Evolutionary conservation across 805 yeast species (phyloP).

Genomic region (Yamadazyma takamatsuzukensis): DNA sequence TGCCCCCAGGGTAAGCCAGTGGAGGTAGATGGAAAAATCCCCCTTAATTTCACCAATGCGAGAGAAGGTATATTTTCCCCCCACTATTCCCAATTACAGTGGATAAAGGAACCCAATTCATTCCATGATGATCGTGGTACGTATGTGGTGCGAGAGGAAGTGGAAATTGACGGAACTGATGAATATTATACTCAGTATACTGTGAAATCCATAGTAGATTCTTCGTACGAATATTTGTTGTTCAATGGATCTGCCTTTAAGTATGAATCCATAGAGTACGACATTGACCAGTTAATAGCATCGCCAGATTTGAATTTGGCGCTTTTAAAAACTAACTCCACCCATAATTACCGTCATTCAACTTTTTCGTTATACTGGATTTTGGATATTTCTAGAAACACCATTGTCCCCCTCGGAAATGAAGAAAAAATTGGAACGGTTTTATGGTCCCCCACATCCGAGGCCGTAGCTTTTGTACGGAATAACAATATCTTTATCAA

Average conservation of each 20-base stretch:
- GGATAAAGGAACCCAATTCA: conserved; percentile 59
- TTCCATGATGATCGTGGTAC: conserved; percentile 59
- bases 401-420: conserved; percentile 18
- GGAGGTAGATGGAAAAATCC: conserved; percentile 17
- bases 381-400: conserved; percentile 41
- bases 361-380: conserved; percentile 59
- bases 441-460: conserved; percentile 60
- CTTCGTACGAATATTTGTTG: conserved; percentile 40
- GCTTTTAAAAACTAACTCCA: conserved; percentile 56
- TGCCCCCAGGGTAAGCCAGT: not conserved
- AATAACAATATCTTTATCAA: conserved; percentile 54
- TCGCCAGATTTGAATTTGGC: conserved; percentile 65
- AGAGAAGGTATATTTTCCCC: conserved; percentile 60
- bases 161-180: conserved; percentile 7
- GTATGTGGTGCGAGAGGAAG: conserved; percentile 41
- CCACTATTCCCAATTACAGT: conserved; percentile 53
- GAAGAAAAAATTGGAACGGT: conserved; percentile 44
- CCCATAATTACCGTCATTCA: conserved; percentile 73
- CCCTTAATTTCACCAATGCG: conserved; percentile 25
- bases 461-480: conserved; percentile 52
- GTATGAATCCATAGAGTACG: conserved; percentile 35
- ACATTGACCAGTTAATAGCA: conserved; percentile 53
- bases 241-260: conserved; percentile 48
- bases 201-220: conserved; percentile 51
- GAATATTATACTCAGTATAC: conserved; percentile 46